These are phyloP conservation scores for Phytophthora pinifolia DNA, from an alignment of 352 stramenopile genomes.

Conservation along the genomic window DNA sequence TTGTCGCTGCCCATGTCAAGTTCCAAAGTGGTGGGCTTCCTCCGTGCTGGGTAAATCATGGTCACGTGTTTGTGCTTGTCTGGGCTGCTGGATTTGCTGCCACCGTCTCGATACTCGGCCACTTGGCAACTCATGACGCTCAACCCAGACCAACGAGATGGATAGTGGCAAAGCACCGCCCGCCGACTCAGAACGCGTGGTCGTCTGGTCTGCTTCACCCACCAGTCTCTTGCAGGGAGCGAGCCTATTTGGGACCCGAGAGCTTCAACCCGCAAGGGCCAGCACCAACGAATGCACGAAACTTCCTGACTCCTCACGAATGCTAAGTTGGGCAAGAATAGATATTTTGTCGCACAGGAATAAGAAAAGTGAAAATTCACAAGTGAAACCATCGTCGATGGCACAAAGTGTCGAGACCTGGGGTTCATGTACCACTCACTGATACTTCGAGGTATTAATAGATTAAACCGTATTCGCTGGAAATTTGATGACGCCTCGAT, in stretches of 20 bases:
- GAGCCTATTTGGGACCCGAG: slow-evolving; percentile 5
- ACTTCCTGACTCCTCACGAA: not conserved
- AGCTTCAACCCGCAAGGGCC: slow-evolving; percentile 4
- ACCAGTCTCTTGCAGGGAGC: slow-evolving; percentile 24
- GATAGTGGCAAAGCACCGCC: slow-evolving; percentile 13
- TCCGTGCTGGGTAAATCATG: slow-evolving; percentile 22
- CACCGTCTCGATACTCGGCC: slow-evolving; percentile 10
- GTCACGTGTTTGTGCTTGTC: slow-evolving; percentile 12
- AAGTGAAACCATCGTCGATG: not conserved
- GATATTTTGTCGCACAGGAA: slow-evolving; percentile 24
- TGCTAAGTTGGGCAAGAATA: slow-evolving; percentile 14
- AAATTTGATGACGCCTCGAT: too few species aligned
- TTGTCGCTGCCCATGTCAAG: slow-evolving; percentile 20
- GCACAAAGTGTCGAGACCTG: slow-evolving; percentile 8
- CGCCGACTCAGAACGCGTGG: slow-evolving; percentile 8
- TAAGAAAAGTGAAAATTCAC: slow-evolving; percentile 23
- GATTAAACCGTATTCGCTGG: too few species aligned
- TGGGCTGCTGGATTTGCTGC: slow-evolving; percentile 3
- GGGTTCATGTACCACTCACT: too few species aligned
- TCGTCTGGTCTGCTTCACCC: slow-evolving; percentile 15
- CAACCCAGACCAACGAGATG: slow-evolving; percentile 6
- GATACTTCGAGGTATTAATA: too few species aligned
- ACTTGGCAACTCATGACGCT: slow-evolving; percentile 31
- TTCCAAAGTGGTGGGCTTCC: slow-evolving; percentile 8
- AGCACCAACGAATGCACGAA: slow-evolving; percentile 13